Percentiles rank a stretch among this genome's conserved stretches.
phyloP scores from a whole-genome alignment of 2,329 filamentous ascomycete genomes.

The Fusarium dlaminii region DNA sequence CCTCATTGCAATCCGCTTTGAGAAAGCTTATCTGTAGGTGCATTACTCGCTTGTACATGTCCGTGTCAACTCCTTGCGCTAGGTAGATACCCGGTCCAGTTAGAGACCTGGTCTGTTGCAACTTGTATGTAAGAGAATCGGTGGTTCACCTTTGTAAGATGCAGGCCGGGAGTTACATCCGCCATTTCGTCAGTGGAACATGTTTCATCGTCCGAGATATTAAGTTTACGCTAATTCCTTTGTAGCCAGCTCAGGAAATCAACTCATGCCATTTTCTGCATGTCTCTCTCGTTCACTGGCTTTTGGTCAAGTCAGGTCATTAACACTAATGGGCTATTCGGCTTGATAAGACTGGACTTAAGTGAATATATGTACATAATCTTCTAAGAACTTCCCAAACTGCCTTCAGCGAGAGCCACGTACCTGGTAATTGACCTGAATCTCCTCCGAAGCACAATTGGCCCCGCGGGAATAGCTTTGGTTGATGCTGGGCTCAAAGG shows the following conservation, averaged over 20 bases:
- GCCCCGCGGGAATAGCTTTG: background rate
- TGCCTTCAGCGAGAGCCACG: background rate
- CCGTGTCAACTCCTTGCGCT: too few relatives aligned
- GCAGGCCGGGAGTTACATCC: background rate
- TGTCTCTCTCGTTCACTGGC: background rate
- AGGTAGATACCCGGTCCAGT: too few relatives aligned
- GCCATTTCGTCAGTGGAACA: background rate
- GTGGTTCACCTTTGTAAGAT: background rate
- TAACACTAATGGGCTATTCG: background rate
- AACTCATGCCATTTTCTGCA: background rate
- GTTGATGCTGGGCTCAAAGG: background rate
- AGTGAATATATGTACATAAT: rapidly evolving
- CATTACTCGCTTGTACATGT: background rate
- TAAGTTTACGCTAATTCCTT: background rate
- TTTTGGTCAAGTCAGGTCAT: background rate
- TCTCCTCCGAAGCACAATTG: background rate
- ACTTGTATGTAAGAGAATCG: background rate
- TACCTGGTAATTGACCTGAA: too few relatives aligned
- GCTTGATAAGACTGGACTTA: background rate
- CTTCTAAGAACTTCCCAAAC: background rate
- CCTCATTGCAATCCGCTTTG: background rate
- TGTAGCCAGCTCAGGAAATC: too few relatives aligned
- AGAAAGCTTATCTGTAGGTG: background rate
- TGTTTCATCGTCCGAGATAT: background rate
- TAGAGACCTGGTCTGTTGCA: background rate